Evolutionary conservation across 192 early-diverging fungal genomes (phyloP), one percentile per base, ranked within the genome.

Genomic region (Geranomyces variabilis): DNA sequence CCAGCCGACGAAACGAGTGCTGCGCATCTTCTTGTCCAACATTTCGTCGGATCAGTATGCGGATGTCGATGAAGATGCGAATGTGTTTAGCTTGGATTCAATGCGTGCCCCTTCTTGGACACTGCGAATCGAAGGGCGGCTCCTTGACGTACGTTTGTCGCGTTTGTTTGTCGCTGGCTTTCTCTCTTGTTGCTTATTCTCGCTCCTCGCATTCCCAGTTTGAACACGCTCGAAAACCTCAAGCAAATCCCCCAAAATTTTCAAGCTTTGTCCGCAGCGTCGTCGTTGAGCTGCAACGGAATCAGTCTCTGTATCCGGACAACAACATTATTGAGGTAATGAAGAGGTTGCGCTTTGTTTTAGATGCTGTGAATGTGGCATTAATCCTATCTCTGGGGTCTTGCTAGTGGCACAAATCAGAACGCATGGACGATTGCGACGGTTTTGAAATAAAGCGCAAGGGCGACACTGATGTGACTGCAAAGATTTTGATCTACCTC

Each of bases 21-120:
- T 98, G 73, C 89, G 96, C 22, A 81, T 98, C n/a, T 96, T 94
- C 74, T 73, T 98, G 60, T 95, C 93, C n/a, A 96, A 96, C 67
- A 77, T 87, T 8, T 85, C 94, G 28, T 78, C 88, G 6, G 92
- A 96, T 78, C 95, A 97, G 77, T 70, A 77, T 26, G 76, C 81
- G 24, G 76, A 77, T 21, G 75, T 81, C n/a, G 74, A 69, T 14
- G 78, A 78, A 21, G 63, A 75, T 33, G 87, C 84, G 57, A 82
- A 81, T 49, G 45, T 57, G 76, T 31, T 83, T 74, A 63, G 75
- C 59, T 28, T 78, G 64, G 43, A 79, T 15, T 55, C 10, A 24
- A 44, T 71, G 46, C 33, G 75, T 31, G 81, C 87, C 55, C 94
- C 94, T 9, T 90, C 89, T 26, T 98, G 96, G 96, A 96, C 94